A percentile compares a stretch with the other conserved stretches of the same genome.
Conservation (phyloP, 2,329 filamentous ascomycete species). For the Cercospora sp. region DNA sequence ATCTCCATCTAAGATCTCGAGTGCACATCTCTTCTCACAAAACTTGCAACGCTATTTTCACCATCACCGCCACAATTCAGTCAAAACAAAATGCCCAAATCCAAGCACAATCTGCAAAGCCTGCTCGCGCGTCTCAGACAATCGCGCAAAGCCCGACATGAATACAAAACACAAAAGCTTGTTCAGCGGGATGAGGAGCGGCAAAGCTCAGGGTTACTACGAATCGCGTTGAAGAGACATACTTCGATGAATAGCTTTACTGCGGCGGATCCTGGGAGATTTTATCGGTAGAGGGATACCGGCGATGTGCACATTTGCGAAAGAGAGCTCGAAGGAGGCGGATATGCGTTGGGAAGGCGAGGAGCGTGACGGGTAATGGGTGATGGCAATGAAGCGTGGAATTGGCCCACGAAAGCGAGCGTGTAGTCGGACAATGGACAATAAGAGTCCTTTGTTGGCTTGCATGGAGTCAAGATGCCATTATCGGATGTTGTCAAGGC, state of each 20-base stretch:
- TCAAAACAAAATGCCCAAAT: not conserved
- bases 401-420: not conserved
- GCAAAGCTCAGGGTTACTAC: constrained; percentile 10
- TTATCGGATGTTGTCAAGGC: not conserved
- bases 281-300: not conserved
- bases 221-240: constrained; percentile 16
- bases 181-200: constrained; percentile 11
- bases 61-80: too few species aligned
- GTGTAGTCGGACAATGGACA: not conserved
- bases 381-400: not conserved
- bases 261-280: constrained; percentile 4
- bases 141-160: constrained; percentile 1
- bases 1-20: not conserved
- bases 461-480: not conserved
- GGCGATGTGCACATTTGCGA: not conserved
- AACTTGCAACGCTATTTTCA: not conserved
- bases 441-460: not conserved
- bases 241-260: constrained; percentile 17
- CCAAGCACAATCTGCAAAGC: not conserved
- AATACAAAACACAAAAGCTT: not conserved
- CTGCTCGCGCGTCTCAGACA: not conserved
- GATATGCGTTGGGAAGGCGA: not conserved
- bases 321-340: not conserved
- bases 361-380: not conserved
- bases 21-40: not conserved